Conservation (phyloP, 768 basidiomycete genomes). For the Hygrocybe punicea region DNA sequence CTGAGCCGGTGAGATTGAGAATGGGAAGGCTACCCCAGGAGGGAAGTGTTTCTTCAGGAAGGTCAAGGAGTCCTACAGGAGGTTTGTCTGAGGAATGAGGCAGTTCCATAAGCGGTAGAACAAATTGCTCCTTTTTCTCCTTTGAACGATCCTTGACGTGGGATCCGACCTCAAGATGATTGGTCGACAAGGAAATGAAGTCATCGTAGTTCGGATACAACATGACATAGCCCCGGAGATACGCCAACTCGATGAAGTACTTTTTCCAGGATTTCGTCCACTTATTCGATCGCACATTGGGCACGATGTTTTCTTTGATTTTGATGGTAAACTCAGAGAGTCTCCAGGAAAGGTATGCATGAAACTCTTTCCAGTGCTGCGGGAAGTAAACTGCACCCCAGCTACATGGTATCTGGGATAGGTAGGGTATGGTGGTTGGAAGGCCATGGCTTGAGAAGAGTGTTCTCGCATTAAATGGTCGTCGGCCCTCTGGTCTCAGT, state of each 20-base stretch:
- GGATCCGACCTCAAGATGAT: constrained; percentile 80
- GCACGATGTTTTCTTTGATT: constrained; percentile 54
- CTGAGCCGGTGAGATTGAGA: constrained; percentile 60
- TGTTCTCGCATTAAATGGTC: constrained; percentile 59
- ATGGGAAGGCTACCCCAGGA: constrained; percentile 56
- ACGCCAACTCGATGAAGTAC: constrained; percentile 83
- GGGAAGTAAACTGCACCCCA: constrained; percentile 94
- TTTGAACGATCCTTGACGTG: constrained; percentile 63
- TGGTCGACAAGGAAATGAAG: constrained; percentile 79
- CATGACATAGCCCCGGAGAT: constrained; percentile 81
- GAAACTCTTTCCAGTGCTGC: constrained; percentile 84
- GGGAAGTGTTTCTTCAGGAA: constrained; percentile 56
- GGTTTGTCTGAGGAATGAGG: constrained; percentile 20
- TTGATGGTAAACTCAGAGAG: constrained; percentile 50
- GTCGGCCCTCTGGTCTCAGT: constrained; percentile 62
- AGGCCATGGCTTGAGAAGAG: constrained; percentile 48
- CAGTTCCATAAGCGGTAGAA: constrained; percentile 64
- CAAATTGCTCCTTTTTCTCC: constrained; percentile 62
- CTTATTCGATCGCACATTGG: constrained; percentile 70
- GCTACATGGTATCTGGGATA: constrained; percentile 85
- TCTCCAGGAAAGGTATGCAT: constrained; percentile 68
- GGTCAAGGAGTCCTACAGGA: constrained; percentile 46
- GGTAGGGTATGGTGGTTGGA: constrained; percentile 61
- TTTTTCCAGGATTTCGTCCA: constrained; percentile 88
- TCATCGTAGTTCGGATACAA: constrained; percentile 79